Evolutionary conservation across 2,329 filamentous ascomycete genomes (phyloP), one percentile per base, ranked within the genome.

Genomic region (Beauveria australis): DNA sequence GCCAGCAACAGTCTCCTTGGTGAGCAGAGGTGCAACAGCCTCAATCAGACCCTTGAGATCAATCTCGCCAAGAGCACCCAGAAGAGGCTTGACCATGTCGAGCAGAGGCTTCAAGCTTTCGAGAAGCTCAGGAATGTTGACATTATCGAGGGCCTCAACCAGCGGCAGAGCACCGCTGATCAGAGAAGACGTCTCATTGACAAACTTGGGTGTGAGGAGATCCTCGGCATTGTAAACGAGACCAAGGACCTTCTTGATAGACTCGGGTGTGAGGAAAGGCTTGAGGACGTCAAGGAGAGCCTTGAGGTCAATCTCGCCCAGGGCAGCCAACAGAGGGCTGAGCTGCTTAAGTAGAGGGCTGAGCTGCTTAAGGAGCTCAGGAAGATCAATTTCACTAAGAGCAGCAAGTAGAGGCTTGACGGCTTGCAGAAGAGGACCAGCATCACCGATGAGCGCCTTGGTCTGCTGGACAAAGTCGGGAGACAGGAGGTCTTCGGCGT

Each of bases 331-430:
- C 40, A 58, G 58, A 62, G 53, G 62, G 61, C 46, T 47, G 68
- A 70, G 46, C 52, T 67, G 28, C 63, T 71, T 55, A 68, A 69
- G 56, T 63, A 71, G 43, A 66, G 67, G 53, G 58, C 70, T 28
- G 62, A 64, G 16, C 47, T 59, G 18, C 62, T 71, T 30, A 68
- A 80, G 76, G 54, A 73, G 79, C 26, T 10, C 52, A 12, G 49
- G 54, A 71, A 74, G 55, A 62, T 71, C 24, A 41, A 60, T 53
- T 44, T 60, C 37, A 14, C 43, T 3, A 7, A 60, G 51, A 37
- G 51, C 51, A 69, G 82, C 18, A 77, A 82, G 67, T 71, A 77
- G 18, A 74, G 79, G 63, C 68, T 81, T 19, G 65, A 71, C 60
- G n/a, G 41, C 51, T 6, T 60, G 26, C 49, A 60, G 51, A 19